A percentile compares a stretch with the other conserved stretches of the same genome.
Conservation (phyloP, 139 green algal species). For the Chlorella vulgaris region DNA sequence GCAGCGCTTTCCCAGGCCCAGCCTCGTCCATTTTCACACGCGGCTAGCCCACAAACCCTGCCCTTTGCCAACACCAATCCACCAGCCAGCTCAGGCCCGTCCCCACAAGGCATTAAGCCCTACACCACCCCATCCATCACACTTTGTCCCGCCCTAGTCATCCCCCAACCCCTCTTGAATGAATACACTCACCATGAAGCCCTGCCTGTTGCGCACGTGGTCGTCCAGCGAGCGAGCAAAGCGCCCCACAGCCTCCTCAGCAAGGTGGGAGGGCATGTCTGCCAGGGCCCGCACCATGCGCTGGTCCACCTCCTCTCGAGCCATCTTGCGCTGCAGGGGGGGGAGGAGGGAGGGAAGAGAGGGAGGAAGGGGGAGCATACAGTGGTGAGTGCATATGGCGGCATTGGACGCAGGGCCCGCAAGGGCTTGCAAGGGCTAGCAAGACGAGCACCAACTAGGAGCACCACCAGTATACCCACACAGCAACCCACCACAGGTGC, state of each 20-base stretch:
- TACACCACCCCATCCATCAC: background rate
- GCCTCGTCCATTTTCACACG: too few relatives aligned
- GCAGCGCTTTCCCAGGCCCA: too few relatives aligned
- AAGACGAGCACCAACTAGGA: too few relatives aligned
- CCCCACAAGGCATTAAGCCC: background rate
- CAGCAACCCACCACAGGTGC: too few relatives aligned
- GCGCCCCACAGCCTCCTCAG: constrained; percentile 52
- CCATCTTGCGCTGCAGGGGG: constrained; percentile 43
- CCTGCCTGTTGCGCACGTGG: constrained; percentile 56
- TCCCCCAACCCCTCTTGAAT: too few relatives aligned
- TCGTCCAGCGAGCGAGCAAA: constrained; percentile 47
- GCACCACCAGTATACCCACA: too few relatives aligned
- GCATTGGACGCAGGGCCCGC: background rate
- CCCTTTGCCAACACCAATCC: too few relatives aligned
- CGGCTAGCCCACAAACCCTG: too few relatives aligned
- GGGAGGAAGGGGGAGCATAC: background rate
- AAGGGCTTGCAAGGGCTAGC: too few relatives aligned
- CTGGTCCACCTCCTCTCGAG: constrained; percentile 48
- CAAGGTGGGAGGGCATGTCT: constrained; percentile 46
- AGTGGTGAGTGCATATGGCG: background rate
- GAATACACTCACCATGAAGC: constrained; percentile 68
- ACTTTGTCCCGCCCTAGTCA: too few relatives aligned
- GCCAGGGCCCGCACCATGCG: constrained; percentile 54
- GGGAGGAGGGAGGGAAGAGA: background rate
- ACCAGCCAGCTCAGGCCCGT: too few relatives aligned